A percentile compares a stretch with the other conserved stretches of the same genome.
Conservation (phyloP, 2,329 filamentous ascomycete species). For the Fusarium duplospermum region DNA sequence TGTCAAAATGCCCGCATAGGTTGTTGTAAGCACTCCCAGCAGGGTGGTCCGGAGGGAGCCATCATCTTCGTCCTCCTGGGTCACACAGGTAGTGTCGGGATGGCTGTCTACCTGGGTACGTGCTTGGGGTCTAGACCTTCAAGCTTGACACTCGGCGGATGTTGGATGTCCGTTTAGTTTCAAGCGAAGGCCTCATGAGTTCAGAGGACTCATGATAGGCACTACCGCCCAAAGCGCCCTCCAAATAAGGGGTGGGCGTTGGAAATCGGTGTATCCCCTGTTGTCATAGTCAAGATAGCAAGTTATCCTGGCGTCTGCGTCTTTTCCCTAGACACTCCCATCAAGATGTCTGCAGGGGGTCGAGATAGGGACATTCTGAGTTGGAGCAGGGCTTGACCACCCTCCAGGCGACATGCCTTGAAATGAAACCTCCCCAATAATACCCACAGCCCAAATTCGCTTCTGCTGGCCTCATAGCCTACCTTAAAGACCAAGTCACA, state of each 20-base stretch:
- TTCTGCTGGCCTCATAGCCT: neutral
- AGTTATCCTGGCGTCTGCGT: neutral
- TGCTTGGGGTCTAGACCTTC: neutral
- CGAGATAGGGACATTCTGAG: neutral
- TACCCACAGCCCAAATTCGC: neutral
- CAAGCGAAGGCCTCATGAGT: neutral
- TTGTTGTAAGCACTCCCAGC: neutral
- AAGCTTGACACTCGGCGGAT: neutral
- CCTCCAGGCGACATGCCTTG: neutral
- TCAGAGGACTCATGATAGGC: neutral
- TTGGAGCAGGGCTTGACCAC: neutral
- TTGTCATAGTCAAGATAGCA: neutral
- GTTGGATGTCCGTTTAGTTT: neutral
- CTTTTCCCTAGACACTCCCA: neutral
- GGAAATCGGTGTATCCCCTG: neutral
- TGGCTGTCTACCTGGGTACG: neutral
- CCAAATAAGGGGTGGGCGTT: neutral
- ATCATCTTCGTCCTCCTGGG: neutral
- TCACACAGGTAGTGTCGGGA: neutral
- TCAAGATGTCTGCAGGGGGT: neutral
- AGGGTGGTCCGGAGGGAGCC: neutral
- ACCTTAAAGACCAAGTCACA: neutral
- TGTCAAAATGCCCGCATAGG: neutral
- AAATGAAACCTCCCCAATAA: neutral
- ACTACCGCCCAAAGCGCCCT: neutral